These are phyloP conservation scores for Aspergillus ostianus DNA, from an alignment of 495 filamentous ascomycete genomes.

Conservation along the genomic window DNA sequence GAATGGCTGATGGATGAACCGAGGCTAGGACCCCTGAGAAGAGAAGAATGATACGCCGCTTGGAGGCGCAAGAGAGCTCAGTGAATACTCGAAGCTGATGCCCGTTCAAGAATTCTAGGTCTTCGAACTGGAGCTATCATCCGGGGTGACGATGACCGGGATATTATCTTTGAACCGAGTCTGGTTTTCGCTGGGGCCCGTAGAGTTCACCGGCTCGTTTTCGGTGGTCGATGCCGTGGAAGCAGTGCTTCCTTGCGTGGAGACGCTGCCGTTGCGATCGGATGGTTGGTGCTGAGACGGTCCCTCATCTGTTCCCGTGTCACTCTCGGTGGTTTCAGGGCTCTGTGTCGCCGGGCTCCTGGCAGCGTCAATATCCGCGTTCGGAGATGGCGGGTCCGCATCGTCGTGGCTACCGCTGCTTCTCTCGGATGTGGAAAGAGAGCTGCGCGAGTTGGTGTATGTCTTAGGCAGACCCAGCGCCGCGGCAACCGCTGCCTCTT, in stretches of 20 bases:
- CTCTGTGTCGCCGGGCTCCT: constrained; percentile 32
- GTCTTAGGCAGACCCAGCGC: constrained; percentile 61
- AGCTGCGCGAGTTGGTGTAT: constrained; percentile 43
- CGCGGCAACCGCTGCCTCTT: constrained; percentile 70
- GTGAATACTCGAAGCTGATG: background rate
- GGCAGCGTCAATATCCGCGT: constrained; percentile 27
- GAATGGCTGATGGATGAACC: background rate
- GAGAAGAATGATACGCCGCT: background rate
- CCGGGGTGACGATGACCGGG: constrained; percentile 24
- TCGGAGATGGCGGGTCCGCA: constrained; percentile 25
- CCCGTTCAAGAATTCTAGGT: background rate
- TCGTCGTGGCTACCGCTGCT: constrained; percentile 40
- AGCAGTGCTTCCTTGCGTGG: background rate
- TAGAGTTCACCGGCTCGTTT: background rate
- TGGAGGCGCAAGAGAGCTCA: background rate
- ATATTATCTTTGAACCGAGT: constrained; percentile 14
- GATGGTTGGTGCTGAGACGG: constrained; percentile 1
- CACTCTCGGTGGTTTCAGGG: constrained; percentile 43
- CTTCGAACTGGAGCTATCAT: constrained; percentile 8
- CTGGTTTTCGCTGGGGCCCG: background rate
- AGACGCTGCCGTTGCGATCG: background rate
- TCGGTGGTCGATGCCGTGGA: background rate
- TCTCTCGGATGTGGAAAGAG: constrained; percentile 48
- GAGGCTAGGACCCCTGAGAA: background rate
- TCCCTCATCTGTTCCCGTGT: constrained; percentile 37